These are phyloP conservation scores for Clavispora asparagi DNA, from an alignment of 805 yeast genomes.

Conservation along the genomic window DNA sequence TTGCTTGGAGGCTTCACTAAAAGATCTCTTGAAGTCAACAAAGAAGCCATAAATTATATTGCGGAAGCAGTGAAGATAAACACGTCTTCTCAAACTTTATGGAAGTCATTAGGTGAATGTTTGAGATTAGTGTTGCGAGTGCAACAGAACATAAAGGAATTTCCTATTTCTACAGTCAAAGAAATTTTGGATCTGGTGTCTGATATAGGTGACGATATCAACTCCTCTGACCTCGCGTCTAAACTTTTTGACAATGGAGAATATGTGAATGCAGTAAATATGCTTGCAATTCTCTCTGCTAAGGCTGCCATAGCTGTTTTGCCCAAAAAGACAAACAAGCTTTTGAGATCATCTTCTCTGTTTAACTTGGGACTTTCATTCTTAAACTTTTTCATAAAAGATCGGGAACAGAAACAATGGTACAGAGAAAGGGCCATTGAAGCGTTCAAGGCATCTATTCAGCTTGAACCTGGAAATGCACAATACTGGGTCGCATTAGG, in stretches of 20 bases:
- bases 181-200: conserved; percentile 11
- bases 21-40: conserved; percentile 50
- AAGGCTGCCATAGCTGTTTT: conserved; percentile 38
- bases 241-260: conserved; percentile 9
- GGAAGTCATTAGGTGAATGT: conserved; percentile 63
- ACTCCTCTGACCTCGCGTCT: conserved; percentile 12
- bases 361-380: conserved; percentile 72
- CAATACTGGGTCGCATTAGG: conserved; percentile 84
- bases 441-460: conserved; percentile 62
- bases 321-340: conserved; percentile 37
- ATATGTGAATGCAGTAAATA: conserved; percentile 28
- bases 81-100: conserved; percentile 45
- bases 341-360: conserved; percentile 48
- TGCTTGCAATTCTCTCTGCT: conserved; percentile 42
- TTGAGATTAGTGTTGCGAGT: conserved; percentile 49
- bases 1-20: conserved; percentile 60
- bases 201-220: conserved; percentile 11
- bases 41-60: conserved; percentile 42
- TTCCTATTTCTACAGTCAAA: conserved; percentile 38
- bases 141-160: conserved; percentile 44
- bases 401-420: background rate
- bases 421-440: conserved; percentile 50
- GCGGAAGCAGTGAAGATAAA: conserved; percentile 31
- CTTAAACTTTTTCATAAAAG: conserved; percentile 35
- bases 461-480: conserved; percentile 62